Conservation (phyloP, 495 filamentous ascomycete genomes). For the Aspergillus biplanus region DNA sequence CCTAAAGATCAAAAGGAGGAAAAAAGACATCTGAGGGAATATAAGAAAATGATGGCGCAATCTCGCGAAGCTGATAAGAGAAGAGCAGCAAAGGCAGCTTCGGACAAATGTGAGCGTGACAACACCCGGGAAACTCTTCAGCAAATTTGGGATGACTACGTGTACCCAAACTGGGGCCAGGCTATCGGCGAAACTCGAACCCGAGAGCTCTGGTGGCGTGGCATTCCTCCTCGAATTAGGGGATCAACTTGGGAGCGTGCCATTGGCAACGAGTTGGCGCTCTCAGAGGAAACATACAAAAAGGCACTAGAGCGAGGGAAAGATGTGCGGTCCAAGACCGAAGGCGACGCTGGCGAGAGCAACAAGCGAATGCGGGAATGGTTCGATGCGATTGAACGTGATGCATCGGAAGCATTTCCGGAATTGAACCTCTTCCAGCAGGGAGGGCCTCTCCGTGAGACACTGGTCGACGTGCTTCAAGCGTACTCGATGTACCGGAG, state of each 20-base stretch:
- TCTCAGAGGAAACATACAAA: conserved; percentile 74
- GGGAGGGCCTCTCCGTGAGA: conserved; percentile 73
- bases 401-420: conserved; percentile 73
- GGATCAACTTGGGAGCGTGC: conserved; percentile 86
- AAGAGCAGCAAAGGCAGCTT: conserved; percentile 52
- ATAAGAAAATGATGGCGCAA: conserved; percentile 88
- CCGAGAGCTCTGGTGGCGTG: conserved; percentile 92
- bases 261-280: conserved; percentile 84
- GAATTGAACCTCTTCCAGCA: conserved; percentile 85
- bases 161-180: conserved; percentile 82
- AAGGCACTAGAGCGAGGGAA: conserved; percentile 78
- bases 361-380: conserved; percentile 56
- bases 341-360: conserved; percentile 51
- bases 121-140: conserved; percentile 64
- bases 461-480: conserved; percentile 77
- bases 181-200: conserved; percentile 75
- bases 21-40: conserved; percentile 86
- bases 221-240: conserved; percentile 76
- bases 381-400: conserved; percentile 70
- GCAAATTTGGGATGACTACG: conserved; percentile 84
- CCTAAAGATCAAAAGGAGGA: conserved; percentile 94
- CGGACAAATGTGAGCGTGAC: conserved; percentile 63
- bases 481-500: conserved; percentile 93
- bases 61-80: conserved; percentile 69
- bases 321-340: conserved; percentile 58